Base-by-base conservation (phyloP, 78 protist species). In the Polysphondylium violaceum region DNA sequence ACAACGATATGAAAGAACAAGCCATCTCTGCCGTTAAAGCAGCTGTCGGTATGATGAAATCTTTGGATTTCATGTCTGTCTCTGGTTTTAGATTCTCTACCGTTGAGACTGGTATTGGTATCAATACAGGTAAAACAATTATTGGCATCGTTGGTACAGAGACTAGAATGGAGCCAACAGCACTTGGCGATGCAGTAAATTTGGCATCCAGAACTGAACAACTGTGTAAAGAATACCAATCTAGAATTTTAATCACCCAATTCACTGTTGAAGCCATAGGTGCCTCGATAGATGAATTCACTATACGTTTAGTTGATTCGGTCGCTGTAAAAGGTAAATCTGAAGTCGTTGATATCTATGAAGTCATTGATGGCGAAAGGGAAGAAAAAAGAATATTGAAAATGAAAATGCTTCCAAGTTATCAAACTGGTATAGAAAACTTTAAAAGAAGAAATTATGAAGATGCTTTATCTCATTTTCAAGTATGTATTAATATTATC, bases 121-220 rank as follows among this genome's bases (percentile, higher is more conserved):
- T 90, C n/a, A 90, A 90, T 55, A 90, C 94, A 1, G 94, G 94
- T 33, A 79, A 79, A 38, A 83, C 88, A 8, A 74, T 90, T 21
- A 74, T 69, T 41, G 94, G 94, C 33, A 77, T 76, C 27, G 88
- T 90, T 61, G 94, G 94, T 9, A 76, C 94, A 11, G 94, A 90
- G 50, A 90, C 71, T 23, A 78, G 94, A 72, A 74, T 76, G 88
- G 94, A 90, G 17, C 85, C 83, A 40, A 90, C 94, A 6, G 94
- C 86, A 14, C 56, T 90, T 25, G 94, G 94, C 17, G 94, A 90
- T 44, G 89, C 88, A 0, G 94, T 90, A 1, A 90, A 90, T 69
- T 25, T 90, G 9, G 94, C 94, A 0, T 90, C 94, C 5, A 69
- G 94, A 53, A 90, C 86, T 55, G 94, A 90, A 51, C 76, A 60